These are phyloP conservation scores for Pseudopithomyces maydicus DNA, from an alignment of 2,329 filamentous ascomycete genomes.

Conservation along the genomic window DNA sequence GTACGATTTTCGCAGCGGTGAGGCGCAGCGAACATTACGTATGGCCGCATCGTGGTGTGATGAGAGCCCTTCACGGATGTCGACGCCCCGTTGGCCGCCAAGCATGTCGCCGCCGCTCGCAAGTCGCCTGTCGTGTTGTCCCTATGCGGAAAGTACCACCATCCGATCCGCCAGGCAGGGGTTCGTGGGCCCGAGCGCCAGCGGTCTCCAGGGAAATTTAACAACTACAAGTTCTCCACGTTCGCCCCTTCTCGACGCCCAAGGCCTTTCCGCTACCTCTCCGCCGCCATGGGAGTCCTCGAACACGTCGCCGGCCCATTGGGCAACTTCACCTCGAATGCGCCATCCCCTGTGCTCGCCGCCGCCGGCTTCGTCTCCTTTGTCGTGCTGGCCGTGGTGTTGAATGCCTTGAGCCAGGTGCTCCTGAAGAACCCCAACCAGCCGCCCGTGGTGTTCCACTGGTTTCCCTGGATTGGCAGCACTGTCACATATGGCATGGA, in stretches of 20 bases:
- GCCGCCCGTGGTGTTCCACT: constrained; percentile 67
- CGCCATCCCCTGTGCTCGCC: constrained; percentile 51
- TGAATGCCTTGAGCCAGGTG: constrained; percentile 82
- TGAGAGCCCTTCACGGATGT: constrained; percentile 16
- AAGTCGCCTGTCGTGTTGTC: neutral
- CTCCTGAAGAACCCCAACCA: constrained; percentile 78
- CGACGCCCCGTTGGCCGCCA: constrained; percentile 21
- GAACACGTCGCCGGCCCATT: constrained; percentile 54
- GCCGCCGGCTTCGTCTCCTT: constrained; percentile 53
- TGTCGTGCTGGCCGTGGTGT: constrained; percentile 63
- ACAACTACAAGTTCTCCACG: constrained; percentile 16
- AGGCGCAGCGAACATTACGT: constrained; percentile 13
- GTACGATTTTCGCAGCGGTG: constrained; percentile 16
- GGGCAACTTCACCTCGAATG: constrained; percentile 49
- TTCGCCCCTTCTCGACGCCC: constrained; percentile 15
- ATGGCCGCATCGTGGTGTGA: constrained; percentile 33
- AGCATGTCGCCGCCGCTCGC: constrained; percentile 13
- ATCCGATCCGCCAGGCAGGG: constrained; percentile 22
- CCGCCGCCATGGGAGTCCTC: constrained; percentile 57
- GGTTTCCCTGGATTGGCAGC: constrained; percentile 78
- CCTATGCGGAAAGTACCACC: constrained; percentile 2
- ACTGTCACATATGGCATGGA: constrained; percentile 96
- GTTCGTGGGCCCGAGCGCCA: constrained; percentile 26
- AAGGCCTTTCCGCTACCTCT: constrained; percentile 12
- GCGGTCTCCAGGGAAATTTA: constrained; percentile 32